These are phyloP conservation scores for Flaveria sonorensis DNA, from an alignment of 129 eudicot species.

Conservation along the genomic window DNA sequence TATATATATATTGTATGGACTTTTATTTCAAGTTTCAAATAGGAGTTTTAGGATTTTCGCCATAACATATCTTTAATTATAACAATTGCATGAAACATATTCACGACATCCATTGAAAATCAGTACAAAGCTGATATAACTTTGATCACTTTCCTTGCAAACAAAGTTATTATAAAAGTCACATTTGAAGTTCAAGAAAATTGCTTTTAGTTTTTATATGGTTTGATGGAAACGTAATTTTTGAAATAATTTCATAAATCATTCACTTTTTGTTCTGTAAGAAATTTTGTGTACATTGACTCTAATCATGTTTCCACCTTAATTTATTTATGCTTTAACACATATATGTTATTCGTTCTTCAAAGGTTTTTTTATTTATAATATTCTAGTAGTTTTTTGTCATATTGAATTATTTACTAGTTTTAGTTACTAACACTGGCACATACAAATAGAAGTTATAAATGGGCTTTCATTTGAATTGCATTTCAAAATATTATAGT, in stretches of 20 bases:
- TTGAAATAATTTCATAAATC: not conserved
- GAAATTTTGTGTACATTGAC: not conserved
- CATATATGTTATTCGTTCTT: not conserved
- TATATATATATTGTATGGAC: not conserved
- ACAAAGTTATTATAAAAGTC: not conserved
- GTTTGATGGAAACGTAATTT: not conserved
- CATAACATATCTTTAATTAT: too few relatives aligned
- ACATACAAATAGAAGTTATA: not conserved
- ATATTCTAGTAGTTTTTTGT: not conserved
- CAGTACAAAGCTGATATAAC: too few relatives aligned
- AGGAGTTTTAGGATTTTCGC: not conserved
- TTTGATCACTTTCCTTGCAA: too few relatives aligned
- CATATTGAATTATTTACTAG: not conserved
- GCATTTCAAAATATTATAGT: not conserved
- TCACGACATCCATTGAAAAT: not conserved
- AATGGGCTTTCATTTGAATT: slow-evolving; percentile 10
- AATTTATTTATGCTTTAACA: not conserved
- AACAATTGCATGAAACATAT: not conserved
- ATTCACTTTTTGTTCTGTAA: not conserved
- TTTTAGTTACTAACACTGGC: not conserved
- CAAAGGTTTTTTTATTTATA: not conserved
- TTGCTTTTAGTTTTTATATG: not conserved
- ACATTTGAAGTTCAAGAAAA: not conserved
- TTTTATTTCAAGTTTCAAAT: not conserved
- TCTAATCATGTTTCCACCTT: slow-evolving; percentile 12